These are phyloP conservation scores for Allantophomopsis cytisporea DNA, from an alignment of 2,329 filamentous ascomycete species.

Conservation along the genomic window DNA sequence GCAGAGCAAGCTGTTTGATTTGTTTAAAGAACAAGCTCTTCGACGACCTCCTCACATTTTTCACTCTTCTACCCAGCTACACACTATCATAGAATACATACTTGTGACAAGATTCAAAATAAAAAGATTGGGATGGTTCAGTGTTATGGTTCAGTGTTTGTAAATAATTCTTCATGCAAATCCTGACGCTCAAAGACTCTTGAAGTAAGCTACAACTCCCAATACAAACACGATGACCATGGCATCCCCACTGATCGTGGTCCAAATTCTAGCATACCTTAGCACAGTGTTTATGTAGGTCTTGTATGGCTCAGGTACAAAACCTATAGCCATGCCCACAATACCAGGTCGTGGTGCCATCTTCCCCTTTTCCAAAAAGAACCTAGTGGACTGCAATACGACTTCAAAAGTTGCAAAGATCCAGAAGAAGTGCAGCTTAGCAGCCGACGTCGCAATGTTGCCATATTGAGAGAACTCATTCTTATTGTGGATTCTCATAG, in stretches of 20 bases:
- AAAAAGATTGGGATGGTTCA: no score
- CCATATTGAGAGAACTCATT: slow-evolving; percentile 4
- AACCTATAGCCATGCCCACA: slow-evolving; percentile 46
- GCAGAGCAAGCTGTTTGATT: no score
- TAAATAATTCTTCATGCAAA: no score
- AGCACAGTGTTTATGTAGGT: slow-evolving; percentile 47
- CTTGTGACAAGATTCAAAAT: no score
- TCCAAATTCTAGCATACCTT: slow-evolving; percentile 58
- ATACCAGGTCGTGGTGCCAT: slow-evolving; percentile 41
- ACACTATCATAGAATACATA: no score
- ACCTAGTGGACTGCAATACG: slow-evolving; percentile 55
- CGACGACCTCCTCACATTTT: no score
- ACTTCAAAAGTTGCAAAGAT: slow-evolving; percentile 71
- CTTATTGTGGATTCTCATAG: slow-evolving; percentile 17
- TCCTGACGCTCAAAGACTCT: slow-evolving; percentile 1
- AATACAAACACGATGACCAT: slow-evolving; percentile 66
- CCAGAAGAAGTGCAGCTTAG: slow-evolving; percentile 52
- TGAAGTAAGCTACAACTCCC: slow-evolving; percentile 22
- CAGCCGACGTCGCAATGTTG: slow-evolving; percentile 18
- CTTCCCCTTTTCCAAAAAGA: slow-evolving; percentile 50
- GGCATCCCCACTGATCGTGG: slow-evolving; percentile 59
- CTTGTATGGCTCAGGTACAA: slow-evolving; percentile 51
- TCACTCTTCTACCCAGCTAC: no score
- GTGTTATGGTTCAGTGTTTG: no score
- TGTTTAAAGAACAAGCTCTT: no score